phyloP scores from a whole-genome alignment of 2,329 filamentous ascomycete genomes.

The Rhynchosporium agropyri region DNA sequence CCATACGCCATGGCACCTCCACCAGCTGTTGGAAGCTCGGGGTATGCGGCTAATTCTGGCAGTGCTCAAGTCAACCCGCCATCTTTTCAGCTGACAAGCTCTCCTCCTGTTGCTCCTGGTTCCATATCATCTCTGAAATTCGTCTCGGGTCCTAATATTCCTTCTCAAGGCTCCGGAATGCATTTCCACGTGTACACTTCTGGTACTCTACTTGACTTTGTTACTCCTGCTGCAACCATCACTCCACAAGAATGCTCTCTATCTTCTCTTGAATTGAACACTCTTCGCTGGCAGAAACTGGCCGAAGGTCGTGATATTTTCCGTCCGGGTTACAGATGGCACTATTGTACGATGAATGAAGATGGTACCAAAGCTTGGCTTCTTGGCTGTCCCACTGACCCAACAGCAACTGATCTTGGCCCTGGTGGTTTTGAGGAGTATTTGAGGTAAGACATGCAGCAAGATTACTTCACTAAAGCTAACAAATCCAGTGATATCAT shows the following conservation, averaged over 20 bases:
- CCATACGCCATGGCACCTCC: constrained; percentile 54
- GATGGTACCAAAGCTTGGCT: constrained; percentile 97
- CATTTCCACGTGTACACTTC: constrained; percentile 97
- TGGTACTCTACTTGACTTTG: constrained; percentile 88
- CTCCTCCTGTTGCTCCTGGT: constrained; percentile 84
- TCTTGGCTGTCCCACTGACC: constrained; percentile 84
- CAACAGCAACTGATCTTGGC: constrained; percentile 63
- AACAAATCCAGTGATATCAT: constrained; percentile 70
- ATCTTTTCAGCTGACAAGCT: constrained; percentile 68
- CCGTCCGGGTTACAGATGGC: constrained; percentile 90
- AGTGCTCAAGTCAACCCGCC: constrained; percentile 68
- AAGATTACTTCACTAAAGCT: background rate
- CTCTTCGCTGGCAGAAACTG: constrained; percentile 90
- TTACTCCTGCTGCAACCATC: constrained; percentile 87
- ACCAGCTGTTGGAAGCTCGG: constrained; percentile 59
- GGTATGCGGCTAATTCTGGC: constrained; percentile 69
- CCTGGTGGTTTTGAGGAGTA: constrained; percentile 83
- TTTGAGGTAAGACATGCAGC: constrained; percentile 54
- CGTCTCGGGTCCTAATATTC: constrained; percentile 81
- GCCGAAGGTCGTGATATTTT: constrained; percentile 95
- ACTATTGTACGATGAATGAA: constrained; percentile 95
- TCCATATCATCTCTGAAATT: constrained; percentile 90
- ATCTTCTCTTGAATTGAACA: constrained; percentile 83
- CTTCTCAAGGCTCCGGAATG: constrained; percentile 84
- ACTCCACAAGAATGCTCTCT: constrained; percentile 86